These are phyloP conservation scores for Hysterium pulicare DNA, from an alignment of 2,329 filamentous ascomycete genomes.

Conservation along the genomic window DNA sequence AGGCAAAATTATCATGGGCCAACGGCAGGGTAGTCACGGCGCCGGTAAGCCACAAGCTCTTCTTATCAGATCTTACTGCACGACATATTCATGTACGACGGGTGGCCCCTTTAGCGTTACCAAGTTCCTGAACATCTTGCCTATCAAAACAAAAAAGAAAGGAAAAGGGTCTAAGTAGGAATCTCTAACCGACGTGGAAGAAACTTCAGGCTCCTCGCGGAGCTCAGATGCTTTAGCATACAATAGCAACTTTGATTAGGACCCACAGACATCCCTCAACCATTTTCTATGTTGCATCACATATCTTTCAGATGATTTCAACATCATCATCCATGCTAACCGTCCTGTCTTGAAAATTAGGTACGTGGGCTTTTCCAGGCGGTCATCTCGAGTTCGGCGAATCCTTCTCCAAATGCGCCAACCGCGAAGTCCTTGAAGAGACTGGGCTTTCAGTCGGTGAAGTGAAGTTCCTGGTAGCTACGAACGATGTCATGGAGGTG, in stretches of 20 bases:
- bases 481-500: constrained; percentile 62
- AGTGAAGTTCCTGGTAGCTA: constrained; percentile 56
- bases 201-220: too few species aligned
- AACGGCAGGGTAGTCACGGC: constrained; percentile 47
- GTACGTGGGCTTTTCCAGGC: constrained; percentile 66
- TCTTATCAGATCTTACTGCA: not conserved
- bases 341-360: constrained; percentile 40
- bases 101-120: not conserved
- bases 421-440: constrained; percentile 67
- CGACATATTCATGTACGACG: not conserved
- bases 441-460: constrained; percentile 56
- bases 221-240: not conserved
- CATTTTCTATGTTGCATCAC: too few species aligned
- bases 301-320: too few species aligned
- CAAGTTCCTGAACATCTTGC: too few species aligned
- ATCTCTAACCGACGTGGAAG: too few species aligned
- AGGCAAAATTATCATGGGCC: constrained; percentile 47
- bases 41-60: constrained; percentile 34
- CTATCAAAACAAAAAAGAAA: too few species aligned
- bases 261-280: too few species aligned
- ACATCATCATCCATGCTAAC: too few species aligned
- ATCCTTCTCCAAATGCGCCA: constrained; percentile 58
- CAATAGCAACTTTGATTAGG: not conserved
- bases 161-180: too few species aligned
- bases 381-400: constrained; percentile 73